Base-by-base conservation (phyloP, 1,139 yeast species). In the Pichia kudriavzevii region DNA sequence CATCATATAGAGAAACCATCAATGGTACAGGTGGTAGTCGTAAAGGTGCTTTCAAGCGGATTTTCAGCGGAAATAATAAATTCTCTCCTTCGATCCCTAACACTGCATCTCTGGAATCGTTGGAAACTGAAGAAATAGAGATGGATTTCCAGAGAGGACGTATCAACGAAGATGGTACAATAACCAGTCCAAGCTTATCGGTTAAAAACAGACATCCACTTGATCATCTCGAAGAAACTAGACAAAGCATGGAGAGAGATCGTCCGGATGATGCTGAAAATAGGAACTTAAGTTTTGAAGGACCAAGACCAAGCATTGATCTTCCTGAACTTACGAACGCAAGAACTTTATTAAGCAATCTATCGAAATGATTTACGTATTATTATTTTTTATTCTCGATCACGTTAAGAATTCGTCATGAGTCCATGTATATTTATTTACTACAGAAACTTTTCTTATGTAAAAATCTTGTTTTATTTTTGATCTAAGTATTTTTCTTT, bases 111-210 rank as follows among this genome's bases (percentile, higher is more conserved):
- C 37, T 45, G 9, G 58, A 52, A 28, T 49, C 55, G 5, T 39
- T 66, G 5, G 55, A 56, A 23, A 69, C 75, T 0, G 75, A 69
- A 43, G 75, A 69, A 45, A 70, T 70, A 36, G 69, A 69, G 28
- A 52, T 70, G 66, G 68, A 69, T 29, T 69, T 67, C 28, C 59
- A 50, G 5, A 48, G 41, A 22, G 49, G 45, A 18, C 32, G 35
- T 21, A 27, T 31, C 20, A 31, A 31, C 5, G 34, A 31, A 8
- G 47, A 47, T 38, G 54, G 53, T n/a, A 35, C 45, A 2, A 20
- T 46, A 16, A 35, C 45, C 11, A 50, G 56, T 35, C 57, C 58
- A 16, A 47, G 50, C 2, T 39, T 50, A 17, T 44, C 50, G 4
- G 47, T 53, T 6, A 51, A 44, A 28, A 37, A 46, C 16, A 32